These are phyloP conservation scores for Phoenix roebelenii DNA, from an alignment of 176 grass and related monocot genomes.

Conservation along the genomic window DNA sequence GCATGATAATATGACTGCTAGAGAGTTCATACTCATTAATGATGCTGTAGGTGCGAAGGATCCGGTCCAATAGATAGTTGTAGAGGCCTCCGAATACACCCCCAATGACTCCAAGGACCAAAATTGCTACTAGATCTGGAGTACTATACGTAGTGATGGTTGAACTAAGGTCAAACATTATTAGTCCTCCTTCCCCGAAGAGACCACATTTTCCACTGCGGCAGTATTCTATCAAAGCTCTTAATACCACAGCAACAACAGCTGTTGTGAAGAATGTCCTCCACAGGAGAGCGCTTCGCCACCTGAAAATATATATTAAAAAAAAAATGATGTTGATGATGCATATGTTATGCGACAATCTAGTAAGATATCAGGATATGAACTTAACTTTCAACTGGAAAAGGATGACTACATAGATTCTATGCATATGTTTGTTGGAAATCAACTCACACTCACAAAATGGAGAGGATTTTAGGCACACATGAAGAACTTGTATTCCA, in stretches of 20 bases:
- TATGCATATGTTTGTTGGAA: too few species aligned
- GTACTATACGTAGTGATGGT: slow-evolving; percentile 39
- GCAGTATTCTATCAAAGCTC: slow-evolving; percentile 55
- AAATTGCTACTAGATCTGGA: slow-evolving; percentile 56
- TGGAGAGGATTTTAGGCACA: too few species aligned
- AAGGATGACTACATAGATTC: too few species aligned
- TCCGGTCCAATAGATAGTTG: slow-evolving; percentile 77
- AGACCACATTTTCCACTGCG: slow-evolving; percentile 75
- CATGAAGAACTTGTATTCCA: too few species aligned
- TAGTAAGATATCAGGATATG: too few species aligned
- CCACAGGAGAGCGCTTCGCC: slow-evolving; percentile 92
- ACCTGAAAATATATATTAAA: slow-evolving; percentile 40
- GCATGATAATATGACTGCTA: too few species aligned
- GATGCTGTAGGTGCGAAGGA: slow-evolving; percentile 64
- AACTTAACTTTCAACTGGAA: too few species aligned
- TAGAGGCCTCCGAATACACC: slow-evolving; percentile 72
- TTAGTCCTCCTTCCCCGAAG: slow-evolving; percentile 78
- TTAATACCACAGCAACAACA: slow-evolving; percentile 80
- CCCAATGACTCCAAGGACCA: slow-evolving; percentile 71
- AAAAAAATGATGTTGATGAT: neutral
- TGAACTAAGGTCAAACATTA: slow-evolving; percentile 96
- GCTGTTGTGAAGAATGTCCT: slow-evolving; percentile 97
- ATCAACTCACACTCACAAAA: too few species aligned
- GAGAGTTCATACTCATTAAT: slow-evolving; percentile 67
- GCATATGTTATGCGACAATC: too few species aligned